Base-by-base conservation (phyloP, 78 protist species). In the Dictyostelium capitatum region DNA sequence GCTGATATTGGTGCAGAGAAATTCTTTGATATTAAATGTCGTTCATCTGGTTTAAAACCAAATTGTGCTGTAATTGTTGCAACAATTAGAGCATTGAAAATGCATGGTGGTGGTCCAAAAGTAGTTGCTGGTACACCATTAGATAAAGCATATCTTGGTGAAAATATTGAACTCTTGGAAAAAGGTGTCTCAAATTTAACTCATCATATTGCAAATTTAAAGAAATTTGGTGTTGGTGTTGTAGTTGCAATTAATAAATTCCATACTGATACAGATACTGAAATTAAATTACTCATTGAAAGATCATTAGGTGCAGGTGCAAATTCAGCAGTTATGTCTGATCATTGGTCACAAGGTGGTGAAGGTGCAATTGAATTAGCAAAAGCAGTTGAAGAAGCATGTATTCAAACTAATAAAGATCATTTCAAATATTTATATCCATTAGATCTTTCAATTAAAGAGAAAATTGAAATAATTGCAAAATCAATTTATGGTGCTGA, bases 11-110 rank as follows among this genome's bases (percentile, higher is more conserved):
- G 99, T 57, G 65, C 96, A 23, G 99, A 98, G 92, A 99, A 99
- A 90, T 98, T 98, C 94, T 97, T 97, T 95, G 95, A 99, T 92
- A 98, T 99, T 95, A 99, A 99, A 95, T 98, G 99, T 89, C 84
- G 98, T 20, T n/a, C 89, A 43, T 48, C 93, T 48, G 97, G 99
- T 15, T 78, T 96, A 57, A 17, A 14, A 37, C 99, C 99, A 80
- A 90, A 96, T 47, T 41, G 91, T 37, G 98, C 96, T 10, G 99
- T 97, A 2, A 43, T 98, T 47, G 99, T 99, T 15, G 92, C 97
- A 72, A 98, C 99, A 0, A 97, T 97, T 10, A 96, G 99, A 65
- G 99, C 99, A 11, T 91, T 98, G 64, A 99, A 99, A 94, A 96
- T 98, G 98, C 99, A 99, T 94, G 99, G 96, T 32, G 98, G 97